Evolutionary conservation across 1,284 basidiomycete species (phyloP).

Genomic region (Kalmanozyma brasiliensis): DNA sequence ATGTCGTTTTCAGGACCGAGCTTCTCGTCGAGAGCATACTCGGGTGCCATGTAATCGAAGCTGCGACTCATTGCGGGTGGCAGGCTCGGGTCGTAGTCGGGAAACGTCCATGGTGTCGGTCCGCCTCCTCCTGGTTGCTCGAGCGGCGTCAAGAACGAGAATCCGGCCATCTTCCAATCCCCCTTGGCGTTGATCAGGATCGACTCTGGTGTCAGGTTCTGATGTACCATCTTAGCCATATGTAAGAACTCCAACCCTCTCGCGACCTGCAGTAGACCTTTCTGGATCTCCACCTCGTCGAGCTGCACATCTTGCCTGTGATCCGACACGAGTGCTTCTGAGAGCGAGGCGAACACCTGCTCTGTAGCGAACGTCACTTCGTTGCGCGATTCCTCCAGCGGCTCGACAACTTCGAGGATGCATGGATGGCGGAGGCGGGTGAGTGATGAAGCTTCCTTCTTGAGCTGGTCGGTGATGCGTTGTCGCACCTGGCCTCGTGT

Average conservation of each 20-base stretch:
- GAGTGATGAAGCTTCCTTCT: constrained; percentile 77
- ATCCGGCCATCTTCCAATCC: constrained; percentile 96
- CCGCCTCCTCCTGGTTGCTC: constrained; percentile 76
- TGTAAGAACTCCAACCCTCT: constrained; percentile 94
- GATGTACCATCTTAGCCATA: constrained; percentile 87
- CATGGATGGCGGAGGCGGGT: constrained; percentile 90
- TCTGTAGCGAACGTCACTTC: constrained; percentile 95
- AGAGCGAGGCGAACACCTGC: constrained; percentile 63
- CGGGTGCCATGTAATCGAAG: constrained; percentile 93
- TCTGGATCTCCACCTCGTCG: constrained; percentile 81
- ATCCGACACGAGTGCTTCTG: constrained; percentile 38
- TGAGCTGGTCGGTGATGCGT: constrained; percentile 57
- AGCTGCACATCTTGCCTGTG: constrained; percentile 54
- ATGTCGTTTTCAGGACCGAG: constrained; percentile 86
- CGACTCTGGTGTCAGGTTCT: constrained; percentile 80
- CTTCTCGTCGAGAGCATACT: constrained; percentile 90
- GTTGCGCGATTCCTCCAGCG: constrained; percentile 86
- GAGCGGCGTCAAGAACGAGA: constrained; percentile 83
- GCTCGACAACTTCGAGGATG: constrained; percentile 97
- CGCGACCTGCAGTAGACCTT: constrained; percentile 91
- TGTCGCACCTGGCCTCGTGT: constrained; percentile 42
- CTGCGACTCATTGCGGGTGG: constrained; percentile 87
- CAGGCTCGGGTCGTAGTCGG: constrained; percentile 82
- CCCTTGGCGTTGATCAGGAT: constrained; percentile 74
- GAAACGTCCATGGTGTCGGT: constrained; percentile 85